Base-by-base conservation (phyloP, 768 basidiomycete genomes). In the Hypholoma sublateritium region DNA sequence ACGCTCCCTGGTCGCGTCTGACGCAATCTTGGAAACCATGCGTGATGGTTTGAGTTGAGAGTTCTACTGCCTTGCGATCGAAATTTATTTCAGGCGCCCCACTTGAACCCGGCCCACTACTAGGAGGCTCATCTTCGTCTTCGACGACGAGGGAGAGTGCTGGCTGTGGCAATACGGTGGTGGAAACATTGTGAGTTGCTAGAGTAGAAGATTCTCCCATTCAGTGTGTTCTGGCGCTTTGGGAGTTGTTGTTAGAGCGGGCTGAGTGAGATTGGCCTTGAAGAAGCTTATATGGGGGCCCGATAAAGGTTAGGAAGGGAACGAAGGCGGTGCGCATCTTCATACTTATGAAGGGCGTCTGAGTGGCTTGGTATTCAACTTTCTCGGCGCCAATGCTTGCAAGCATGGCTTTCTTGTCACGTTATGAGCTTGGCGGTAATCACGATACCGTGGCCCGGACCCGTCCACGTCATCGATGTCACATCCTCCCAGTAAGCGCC, bases 81-180 rank as follows among this genome's bases (percentile, higher is more conserved):
- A 53, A 14, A 35, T 47, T 65, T 59, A 75, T 66, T 74, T 77
- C 59, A 72, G 69, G 22, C 62, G 66, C 36, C 69, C 70, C 24
- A 68, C 57, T 59, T 22, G 65, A 60, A 64, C 45, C 57, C 52
- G 64, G 63, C 62, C 72, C 69, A 72, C 71, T 74, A 76, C 73
- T 74, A 74, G 75, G 74, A 62, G 74, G 75, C 69, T 76, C 74
- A 39, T 77, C 74, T 58, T 76, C 74, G 57, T 77, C 75, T 72
- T 77, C 76, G 57, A 67, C 61, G 66, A 70, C 60, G 58, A 70
- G 62, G 45, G 71, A 57, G 53, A 67, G 59, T 51, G 71, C 61
- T 67, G 72, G 68, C 64, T 70, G 72, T 42, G 70, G 68, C 64
- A 72, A 64, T 58, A 60, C 64, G 57, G 60, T 65, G 56, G 60